Evolutionary conservation across 1,284 basidiomycete genomes (phyloP).

Genomic region (Acaromyces ingoldii): DNA sequence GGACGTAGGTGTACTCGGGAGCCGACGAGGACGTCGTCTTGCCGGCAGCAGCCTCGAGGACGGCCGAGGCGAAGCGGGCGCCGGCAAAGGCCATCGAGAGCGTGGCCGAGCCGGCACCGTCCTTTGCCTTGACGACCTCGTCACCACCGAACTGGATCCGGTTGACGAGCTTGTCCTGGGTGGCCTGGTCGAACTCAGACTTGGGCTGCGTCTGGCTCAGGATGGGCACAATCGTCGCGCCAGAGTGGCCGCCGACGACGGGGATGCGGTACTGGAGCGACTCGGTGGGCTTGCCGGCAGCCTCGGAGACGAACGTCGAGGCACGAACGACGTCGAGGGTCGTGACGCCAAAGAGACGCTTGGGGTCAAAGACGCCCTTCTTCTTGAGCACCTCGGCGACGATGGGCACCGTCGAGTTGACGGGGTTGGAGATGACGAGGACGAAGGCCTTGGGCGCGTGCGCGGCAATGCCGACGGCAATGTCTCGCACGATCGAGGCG

Average conservation of each 20-base stretch:
- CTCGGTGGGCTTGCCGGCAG: constrained; percentile 64
- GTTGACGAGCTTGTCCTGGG: constrained; percentile 67
- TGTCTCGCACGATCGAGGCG: constrained; percentile 89
- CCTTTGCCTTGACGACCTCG: constrained; percentile 83
- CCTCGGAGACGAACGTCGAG: constrained; percentile 85
- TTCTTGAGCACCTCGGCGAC: constrained; percentile 93
- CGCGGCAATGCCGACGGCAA: constrained; percentile 82
- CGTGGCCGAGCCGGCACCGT: constrained; percentile 81
- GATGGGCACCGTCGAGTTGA: constrained; percentile 94
- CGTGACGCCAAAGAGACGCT: constrained; percentile 85
- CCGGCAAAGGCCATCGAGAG: constrained; percentile 80
- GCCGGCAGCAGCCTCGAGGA: constrained; percentile 43
- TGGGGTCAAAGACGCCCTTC: constrained; percentile 79
- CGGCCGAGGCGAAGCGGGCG: constrained; percentile 42
- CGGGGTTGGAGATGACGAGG: constrained; percentile 93
- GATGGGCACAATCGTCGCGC: constrained; percentile 90
- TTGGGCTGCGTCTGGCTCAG: constrained; percentile 67
- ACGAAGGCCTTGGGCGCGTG: constrained; percentile 84
- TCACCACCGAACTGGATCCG: constrained; percentile 90
- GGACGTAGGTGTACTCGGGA: constrained; percentile 47
- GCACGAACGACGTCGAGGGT: constrained; percentile 96
- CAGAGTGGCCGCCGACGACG: constrained; percentile 93
- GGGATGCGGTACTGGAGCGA: constrained; percentile 62
- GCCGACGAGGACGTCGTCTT: constrained; percentile 27
- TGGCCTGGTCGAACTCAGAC: constrained; percentile 41